Evolutionary conservation across 768 basidiomycete species (phyloP).

Genomic region (Xerocomus brunneocitrinus): DNA sequence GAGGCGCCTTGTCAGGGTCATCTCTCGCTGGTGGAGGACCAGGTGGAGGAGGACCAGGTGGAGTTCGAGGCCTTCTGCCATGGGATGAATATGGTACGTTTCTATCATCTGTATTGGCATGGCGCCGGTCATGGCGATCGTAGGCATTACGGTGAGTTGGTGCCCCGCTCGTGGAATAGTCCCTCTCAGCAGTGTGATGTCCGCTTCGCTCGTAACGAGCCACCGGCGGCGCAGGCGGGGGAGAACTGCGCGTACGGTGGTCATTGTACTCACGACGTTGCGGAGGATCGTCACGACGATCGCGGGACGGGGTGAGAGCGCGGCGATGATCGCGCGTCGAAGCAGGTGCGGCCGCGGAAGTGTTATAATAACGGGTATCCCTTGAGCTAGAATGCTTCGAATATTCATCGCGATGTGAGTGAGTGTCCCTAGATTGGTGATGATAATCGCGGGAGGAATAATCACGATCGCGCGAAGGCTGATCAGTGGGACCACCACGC

Average conservation of each 20-base stretch:
- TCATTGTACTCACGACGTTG: constrained; percentile 66
- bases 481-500: constrained; percentile 41
- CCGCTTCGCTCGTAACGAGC: constrained; percentile 51
- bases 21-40: constrained; percentile 53
- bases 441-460: constrained; percentile 51
- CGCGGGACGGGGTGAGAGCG: constrained; percentile 58
- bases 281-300: constrained; percentile 60
- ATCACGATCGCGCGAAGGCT: constrained; percentile 54
- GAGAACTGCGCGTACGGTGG: constrained; percentile 52
- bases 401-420: constrained; percentile 54
- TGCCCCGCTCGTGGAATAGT: constrained; percentile 46
- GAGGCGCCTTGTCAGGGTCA: constrained; percentile 58
- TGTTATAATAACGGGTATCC: constrained; percentile 58
- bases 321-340: constrained; percentile 55
- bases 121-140: constrained; percentile 58
- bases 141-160: constrained; percentile 44
- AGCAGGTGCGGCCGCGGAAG: constrained; percentile 35
- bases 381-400: constrained; percentile 39
- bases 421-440: constrained; percentile 36
- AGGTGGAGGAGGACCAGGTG: constrained; percentile 55
- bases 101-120: constrained; percentile 39
- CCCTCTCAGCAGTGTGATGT: constrained; percentile 31
- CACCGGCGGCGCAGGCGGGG: constrained; percentile 41
- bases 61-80: constrained; percentile 47
- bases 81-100: constrained; percentile 40